Base-by-base conservation (phyloP, 208 protist genomes). In the Trypanosoma grayi region DNA sequence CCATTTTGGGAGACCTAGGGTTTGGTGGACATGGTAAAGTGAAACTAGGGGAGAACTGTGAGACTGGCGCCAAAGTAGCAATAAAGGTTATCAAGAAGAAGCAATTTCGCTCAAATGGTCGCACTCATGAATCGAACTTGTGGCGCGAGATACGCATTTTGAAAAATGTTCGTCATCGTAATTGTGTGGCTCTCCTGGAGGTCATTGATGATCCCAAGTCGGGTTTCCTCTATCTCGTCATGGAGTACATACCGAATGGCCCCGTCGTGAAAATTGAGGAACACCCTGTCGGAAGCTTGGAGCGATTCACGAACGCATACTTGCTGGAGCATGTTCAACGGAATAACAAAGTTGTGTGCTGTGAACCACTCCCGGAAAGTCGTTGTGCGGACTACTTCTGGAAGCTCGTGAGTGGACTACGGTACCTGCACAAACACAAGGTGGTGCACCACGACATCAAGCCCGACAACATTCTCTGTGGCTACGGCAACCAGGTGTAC, bases 171-270 rank as follows among this genome's bases (percentile, higher is more conserved):
- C 64, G 90, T 24, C 97, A 99, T 66, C 75, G 71, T 13, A 98
- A 98, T 75, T 86, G 98, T 59, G 95, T 98, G 5, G 63, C 74
- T 25, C 64, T 98, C 7, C 93, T 87, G 59, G 96, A 98, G 62
- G 94, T 98, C 20, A 98, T 98, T 52, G 94, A 98, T 66, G 97
- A 98, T 73, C 94, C 92, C 3, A 60, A 67, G 7, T 62, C 73
- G 11, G 84, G 94, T 33, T 85, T 83, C 27, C 50, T 98, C 30
- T 97, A 94, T 43, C 59, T 98, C 16, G 87, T 98, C 9, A 86
- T 97, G 70, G 90, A 97, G 73, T 97, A 97, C 60, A 73, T 93
- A 11, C 73, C 85, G 58, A 70, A 70, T 14, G 86, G 86, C 6
- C 71, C 81, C 8, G 55, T 93, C 31, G 75, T 75, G 16, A 30